A percentile compares a stretch with the other conserved stretches of the same genome.
Conservation (phyloP, 306 rosid genomes). For the Cucurbita ficifolia region DNA sequence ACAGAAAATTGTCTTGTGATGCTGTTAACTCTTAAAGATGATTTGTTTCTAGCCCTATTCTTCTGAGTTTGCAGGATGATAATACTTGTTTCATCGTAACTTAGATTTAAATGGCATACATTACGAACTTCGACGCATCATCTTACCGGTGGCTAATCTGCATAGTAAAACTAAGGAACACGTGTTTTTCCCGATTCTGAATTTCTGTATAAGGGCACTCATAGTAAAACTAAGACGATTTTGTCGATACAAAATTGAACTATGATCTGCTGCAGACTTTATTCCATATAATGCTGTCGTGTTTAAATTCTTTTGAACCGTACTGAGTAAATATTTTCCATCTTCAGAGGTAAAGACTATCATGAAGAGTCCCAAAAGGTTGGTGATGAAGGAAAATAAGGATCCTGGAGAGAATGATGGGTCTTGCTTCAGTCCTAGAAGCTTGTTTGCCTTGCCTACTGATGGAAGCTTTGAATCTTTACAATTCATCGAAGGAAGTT, state of each 20-base stretch:
- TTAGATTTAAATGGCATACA: neutral
- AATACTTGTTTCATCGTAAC: neutral
- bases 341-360: slow-evolving; percentile 55
- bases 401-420: slow-evolving; percentile 50
- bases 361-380: slow-evolving; percentile 77
- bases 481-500: slow-evolving; percentile 50
- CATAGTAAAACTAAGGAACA: neutral
- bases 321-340: neutral
- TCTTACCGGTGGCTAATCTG: neutral
- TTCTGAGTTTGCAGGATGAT: neutral
- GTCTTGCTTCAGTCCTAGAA: slow-evolving; percentile 66
- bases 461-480: slow-evolving; percentile 65
- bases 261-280: neutral
- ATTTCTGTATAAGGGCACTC: neutral
- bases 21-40: neutral
- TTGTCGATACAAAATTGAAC: neutral
- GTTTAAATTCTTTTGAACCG: neutral
- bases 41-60: neutral
- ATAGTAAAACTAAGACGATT: neutral
- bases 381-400: slow-evolving; percentile 49
- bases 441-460: slow-evolving; percentile 68
- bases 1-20: slow-evolving; percentile 12
- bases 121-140: neutral
- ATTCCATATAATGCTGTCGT: neutral
- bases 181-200: neutral